These are phyloP conservation scores for Polyporus tsugae DNA, from an alignment of 1,284 basidiomycete species.

Conservation along the genomic window DNA sequence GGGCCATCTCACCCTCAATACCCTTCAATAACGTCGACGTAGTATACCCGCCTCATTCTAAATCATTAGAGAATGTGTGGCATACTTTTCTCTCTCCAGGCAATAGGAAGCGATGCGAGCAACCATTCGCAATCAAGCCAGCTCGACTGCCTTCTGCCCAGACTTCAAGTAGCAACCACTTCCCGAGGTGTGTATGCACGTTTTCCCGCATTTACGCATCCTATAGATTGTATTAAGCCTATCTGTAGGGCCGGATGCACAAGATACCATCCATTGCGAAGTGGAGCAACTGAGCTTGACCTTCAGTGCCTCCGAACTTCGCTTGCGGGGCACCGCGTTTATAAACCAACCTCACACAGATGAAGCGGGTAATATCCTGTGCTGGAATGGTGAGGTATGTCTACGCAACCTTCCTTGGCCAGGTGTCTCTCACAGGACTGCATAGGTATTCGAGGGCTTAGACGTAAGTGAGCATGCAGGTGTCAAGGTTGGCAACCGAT, in stretches of 20 bases:
- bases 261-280: constrained; percentile 40
- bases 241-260: constrained; percentile 69
- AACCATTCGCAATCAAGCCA: constrained; percentile 16
- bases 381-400: constrained; percentile 91
- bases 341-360: constrained; percentile 78
- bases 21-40: not conserved
- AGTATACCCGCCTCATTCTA: not conserved
- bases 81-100: constrained; percentile 43
- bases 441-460: constrained; percentile 81
- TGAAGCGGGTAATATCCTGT: constrained; percentile 67
- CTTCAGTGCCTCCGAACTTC: constrained; percentile 83
- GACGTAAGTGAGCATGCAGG: constrained; percentile 50
- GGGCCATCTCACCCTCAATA: not conserved
- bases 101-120: constrained; percentile 6
- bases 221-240: too few relatives aligned
- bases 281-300: constrained; percentile 44
- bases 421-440: not conserved
- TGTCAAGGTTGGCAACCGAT: not conserved
- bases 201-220: not conserved
- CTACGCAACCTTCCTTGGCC: not conserved
- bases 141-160: constrained; percentile 43
- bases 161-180: constrained; percentile 54
- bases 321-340: constrained; percentile 70
- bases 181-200: constrained; percentile 52
- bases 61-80: constrained; percentile 56